These are phyloP conservation scores for Cystofilobasidium bisporidii DNA, from an alignment of 768 basidiomycete species.

Conservation along the genomic window DNA sequence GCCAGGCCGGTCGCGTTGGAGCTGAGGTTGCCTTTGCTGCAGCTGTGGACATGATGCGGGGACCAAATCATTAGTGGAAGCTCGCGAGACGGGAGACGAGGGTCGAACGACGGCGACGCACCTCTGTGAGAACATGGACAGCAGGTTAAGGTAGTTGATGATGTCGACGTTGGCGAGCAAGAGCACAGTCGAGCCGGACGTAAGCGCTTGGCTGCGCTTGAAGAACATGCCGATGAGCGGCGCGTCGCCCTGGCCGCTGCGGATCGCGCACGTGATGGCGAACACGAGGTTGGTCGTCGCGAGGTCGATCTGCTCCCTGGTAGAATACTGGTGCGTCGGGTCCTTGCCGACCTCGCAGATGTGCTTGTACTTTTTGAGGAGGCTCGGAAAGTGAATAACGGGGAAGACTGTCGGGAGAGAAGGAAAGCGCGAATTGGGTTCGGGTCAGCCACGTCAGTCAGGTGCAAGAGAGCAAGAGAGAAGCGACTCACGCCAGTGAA, in stretches of 20 bases:
- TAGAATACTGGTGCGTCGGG: not conserved
- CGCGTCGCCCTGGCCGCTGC: not conserved
- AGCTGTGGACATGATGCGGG: not conserved
- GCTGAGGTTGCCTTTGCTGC: conserved; percentile 2
- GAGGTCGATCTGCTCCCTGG: conserved; percentile 10
- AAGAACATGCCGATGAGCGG: not conserved
- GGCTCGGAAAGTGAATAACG: not conserved
- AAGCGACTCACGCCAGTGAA: conserved; percentile 8
- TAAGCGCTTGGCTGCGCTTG: conserved; percentile 1
- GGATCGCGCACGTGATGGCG: conserved; percentile 7
- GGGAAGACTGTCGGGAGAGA: too few species aligned
- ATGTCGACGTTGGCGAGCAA: conserved; percentile 2
- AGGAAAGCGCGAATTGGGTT: too few species aligned
- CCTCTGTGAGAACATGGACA: conserved; percentile 5
- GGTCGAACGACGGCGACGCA: too few species aligned
- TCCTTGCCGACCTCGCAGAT: not conserved
- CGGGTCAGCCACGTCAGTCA: too few species aligned
- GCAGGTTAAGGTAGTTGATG: conserved; percentile 8
- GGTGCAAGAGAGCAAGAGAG: too few species aligned
- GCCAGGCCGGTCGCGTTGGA: conserved; percentile 12
- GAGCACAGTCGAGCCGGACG: conserved; percentile 6
- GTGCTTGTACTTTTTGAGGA: not conserved
- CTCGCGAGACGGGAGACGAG: too few species aligned
- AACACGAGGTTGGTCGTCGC: conserved; percentile 6
- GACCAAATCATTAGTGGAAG: too few species aligned